These are phyloP conservation scores for Chrysoporthe cubensis DNA, from an alignment of 2,329 filamentous ascomycete species.

Conservation along the genomic window DNA sequence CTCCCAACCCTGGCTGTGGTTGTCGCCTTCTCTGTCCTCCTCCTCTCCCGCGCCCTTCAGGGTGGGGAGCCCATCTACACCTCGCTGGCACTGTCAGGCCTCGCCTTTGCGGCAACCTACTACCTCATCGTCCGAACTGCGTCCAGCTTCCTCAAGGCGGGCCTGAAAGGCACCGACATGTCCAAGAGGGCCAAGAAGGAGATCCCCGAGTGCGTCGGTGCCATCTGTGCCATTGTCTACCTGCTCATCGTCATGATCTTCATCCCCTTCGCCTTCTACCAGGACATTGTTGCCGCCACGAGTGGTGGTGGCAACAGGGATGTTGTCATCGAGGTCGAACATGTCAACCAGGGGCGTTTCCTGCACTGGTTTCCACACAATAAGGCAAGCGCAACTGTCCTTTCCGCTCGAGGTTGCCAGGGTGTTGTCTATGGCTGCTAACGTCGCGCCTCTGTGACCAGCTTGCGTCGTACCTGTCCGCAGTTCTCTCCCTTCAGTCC, in stretches of 20 bases:
- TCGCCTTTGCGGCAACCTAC: constrained; percentile 82
- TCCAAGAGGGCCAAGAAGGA: constrained; percentile 71
- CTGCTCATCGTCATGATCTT: constrained; percentile 87
- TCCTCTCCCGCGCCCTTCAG: constrained; percentile 80
- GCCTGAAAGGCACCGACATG: constrained; percentile 88
- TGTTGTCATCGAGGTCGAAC: constrained; percentile 72
- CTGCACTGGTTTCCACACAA: constrained; percentile 92
- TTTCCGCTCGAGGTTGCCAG: background rate
- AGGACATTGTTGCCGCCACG: constrained; percentile 94
- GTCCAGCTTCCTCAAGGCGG: constrained; percentile 83
- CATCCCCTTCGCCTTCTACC: constrained; percentile 96
- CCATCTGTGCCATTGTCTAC: constrained; percentile 90
- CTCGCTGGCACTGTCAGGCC: constrained; percentile 81
- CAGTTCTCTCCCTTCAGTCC: constrained; percentile 88
- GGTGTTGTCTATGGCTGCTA: background rate
- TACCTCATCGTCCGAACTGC: constrained; percentile 93
- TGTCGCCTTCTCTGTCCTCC: constrained; percentile 68
- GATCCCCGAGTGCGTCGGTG: constrained; percentile 95
- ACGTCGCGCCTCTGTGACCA: constrained; percentile 40
- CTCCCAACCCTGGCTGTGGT: constrained; percentile 63
- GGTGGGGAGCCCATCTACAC: constrained; percentile 86
- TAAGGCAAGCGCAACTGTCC: constrained; percentile 62
- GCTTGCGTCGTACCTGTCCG: constrained; percentile 93
- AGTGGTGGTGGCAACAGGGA: constrained; percentile 92
- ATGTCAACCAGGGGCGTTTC: constrained; percentile 81